Base-by-base conservation (phyloP, 768 basidiomycete genomes). In the Strobilomyces confusus region DNA sequence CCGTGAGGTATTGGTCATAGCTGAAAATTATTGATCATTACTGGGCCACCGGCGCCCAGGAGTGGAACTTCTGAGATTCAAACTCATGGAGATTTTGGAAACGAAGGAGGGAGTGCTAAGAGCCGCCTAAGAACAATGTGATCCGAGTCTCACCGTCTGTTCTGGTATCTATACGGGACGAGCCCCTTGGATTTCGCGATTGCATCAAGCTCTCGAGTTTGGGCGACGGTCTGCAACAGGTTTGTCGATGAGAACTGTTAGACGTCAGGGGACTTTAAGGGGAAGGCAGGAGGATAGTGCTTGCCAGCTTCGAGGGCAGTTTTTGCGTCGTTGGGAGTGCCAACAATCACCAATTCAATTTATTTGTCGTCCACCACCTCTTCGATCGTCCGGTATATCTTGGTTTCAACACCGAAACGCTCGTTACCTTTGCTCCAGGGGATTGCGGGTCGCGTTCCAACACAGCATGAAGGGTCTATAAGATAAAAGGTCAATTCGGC, bases 111-210 rank as follows among this genome's bases (percentile, higher is more conserved):
- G 19, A 84, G 73, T 9, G 73, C 70, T 23, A 91, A 68, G 22
- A 91, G 75, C 36, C 75, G 73, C 58, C 77, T 78, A 45, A 91
- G 69, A 8, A 87, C 79, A 36, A 89, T 73, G 69, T 84, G 89
- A 63, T 92, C 89, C 3, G 84, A 82, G 69, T 90, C 88, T 81
- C 83, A 90, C 52, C 88, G 78, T 46, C 89, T 77, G 64, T 87
- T 88, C 63, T 88, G 87, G 69, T 81, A 88, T 14, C 79, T 80
- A 63, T 86, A 90, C 19, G 90, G 71, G 30, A 89, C 76, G 25
- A 86, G 73, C 17, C 76, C 73, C 61, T 85, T 86, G 12, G 75
- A 66, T 55, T 72, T 75, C 4, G 89, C 87, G 40, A 90, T 69
- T 13, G 67, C 67, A 14, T 77, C 79, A 26, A 92, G 80, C 55